Evolutionary conservation across 2,329 filamentous ascomycete genomes (phyloP).

Genomic region (Plectosphaerella cucumerina): DNA sequence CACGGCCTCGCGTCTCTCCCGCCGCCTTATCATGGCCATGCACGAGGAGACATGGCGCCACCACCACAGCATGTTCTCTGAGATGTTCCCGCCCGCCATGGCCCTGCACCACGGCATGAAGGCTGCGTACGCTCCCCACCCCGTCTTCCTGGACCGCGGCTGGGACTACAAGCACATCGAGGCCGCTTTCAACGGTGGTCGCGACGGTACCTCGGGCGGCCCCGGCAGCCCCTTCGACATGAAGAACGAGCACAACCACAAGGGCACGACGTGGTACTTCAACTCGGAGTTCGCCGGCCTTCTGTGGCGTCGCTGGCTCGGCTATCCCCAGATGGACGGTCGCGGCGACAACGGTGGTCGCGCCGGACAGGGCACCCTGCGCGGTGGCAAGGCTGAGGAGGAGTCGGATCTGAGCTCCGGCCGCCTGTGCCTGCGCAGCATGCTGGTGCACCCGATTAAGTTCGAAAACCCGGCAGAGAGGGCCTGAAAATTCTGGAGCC

Average conservation of each 20-base stretch:
- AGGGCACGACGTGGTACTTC: slow-evolving; percentile 81
- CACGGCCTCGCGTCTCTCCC: slow-evolving; percentile 64
- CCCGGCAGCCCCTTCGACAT: slow-evolving; percentile 63
- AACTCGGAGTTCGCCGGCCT: slow-evolving; percentile 72
- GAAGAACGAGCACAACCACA: slow-evolving; percentile 77
- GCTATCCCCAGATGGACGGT: slow-evolving; percentile 50
- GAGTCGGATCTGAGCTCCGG: slow-evolving; percentile 43
- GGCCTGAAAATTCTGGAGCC: slow-evolving; percentile 3
- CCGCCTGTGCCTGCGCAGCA: slow-evolving; percentile 73
- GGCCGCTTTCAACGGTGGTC: slow-evolving; percentile 72
- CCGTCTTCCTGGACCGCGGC: slow-evolving; percentile 71
- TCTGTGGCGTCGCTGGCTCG: slow-evolving; percentile 77
- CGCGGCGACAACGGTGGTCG: slow-evolving; percentile 44
- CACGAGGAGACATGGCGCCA: slow-evolving; percentile 67
- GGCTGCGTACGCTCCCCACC: slow-evolving; percentile 76
- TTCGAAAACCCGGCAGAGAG: slow-evolving; percentile 48
- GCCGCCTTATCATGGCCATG: slow-evolving; percentile 65
- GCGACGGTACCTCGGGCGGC: slow-evolving; percentile 62
- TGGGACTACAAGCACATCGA: slow-evolving; percentile 71
- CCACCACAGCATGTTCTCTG: slow-evolving; percentile 70
- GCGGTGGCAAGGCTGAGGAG: slow-evolving; percentile 50
- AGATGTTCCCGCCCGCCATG: slow-evolving; percentile 72
- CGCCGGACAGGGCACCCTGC: slow-evolving; percentile 40
- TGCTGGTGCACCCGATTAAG: slow-evolving; percentile 82
- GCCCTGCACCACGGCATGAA: slow-evolving; percentile 75